Evolutionary conservation across 2,329 filamentous ascomycete genomes (phyloP).

Genomic region (Colletotrichum magnum): DNA sequence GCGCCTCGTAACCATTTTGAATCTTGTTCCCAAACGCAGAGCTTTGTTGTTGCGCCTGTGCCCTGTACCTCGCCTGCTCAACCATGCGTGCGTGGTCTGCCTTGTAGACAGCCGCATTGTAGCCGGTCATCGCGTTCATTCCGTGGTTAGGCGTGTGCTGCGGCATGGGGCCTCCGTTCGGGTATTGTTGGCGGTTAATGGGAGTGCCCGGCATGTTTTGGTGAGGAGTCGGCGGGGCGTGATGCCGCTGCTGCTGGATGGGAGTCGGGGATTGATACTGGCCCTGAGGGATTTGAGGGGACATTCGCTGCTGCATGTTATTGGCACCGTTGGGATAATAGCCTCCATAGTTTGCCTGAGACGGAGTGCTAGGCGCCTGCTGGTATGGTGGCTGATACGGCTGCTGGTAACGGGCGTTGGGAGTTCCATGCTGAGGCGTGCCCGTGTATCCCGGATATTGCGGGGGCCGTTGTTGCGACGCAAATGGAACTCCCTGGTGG

Average conservation of each 20-base stretch:
- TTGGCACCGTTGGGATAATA: conserved; percentile 62
- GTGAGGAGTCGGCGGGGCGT: conserved; percentile 44
- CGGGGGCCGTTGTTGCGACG: conserved; percentile 60
- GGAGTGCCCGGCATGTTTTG: conserved; percentile 46
- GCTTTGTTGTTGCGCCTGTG: conserved; percentile 60
- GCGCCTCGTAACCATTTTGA: conserved; percentile 61
- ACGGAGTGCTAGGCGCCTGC: conserved; percentile 53
- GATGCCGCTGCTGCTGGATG: conserved; percentile 41
- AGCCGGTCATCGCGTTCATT: conserved; percentile 43
- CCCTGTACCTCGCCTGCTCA: conserved; percentile 65
- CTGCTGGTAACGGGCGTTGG: conserved; percentile 58
- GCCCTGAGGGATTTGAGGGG: conserved; percentile 58
- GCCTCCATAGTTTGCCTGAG: conserved; percentile 52
- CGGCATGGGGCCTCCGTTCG: conserved; percentile 51
- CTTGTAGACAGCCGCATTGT: conserved; percentile 30
- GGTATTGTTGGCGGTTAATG: conserved; percentile 46
- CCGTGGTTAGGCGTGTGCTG: conserved; percentile 48
- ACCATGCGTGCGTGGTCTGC: conserved; percentile 49
- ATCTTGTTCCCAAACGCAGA: conserved; percentile 58
- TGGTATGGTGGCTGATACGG: conserved; percentile 55
- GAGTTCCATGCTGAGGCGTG: conserved; percentile 57
- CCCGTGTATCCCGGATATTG: conserved; percentile 55
- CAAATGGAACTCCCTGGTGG: conserved; percentile 66
- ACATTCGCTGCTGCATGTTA: conserved; percentile 57
- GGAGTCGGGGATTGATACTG: conserved; percentile 53